Evolutionary conservation across 805 yeast species (phyloP).

Genomic region (Clavispora fructus): DNA sequence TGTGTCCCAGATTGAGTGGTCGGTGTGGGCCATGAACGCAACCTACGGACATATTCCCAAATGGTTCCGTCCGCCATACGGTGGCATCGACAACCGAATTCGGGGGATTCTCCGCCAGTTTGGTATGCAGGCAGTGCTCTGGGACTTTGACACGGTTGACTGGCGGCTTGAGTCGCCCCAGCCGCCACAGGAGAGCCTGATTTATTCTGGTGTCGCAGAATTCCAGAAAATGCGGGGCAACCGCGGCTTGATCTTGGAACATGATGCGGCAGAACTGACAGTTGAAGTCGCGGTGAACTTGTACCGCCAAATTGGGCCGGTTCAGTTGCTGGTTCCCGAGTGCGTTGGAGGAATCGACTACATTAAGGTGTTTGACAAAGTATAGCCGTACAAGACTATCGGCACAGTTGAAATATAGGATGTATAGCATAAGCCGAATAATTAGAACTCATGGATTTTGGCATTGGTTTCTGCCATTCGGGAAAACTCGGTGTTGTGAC

Average conservation of each 20-base stretch:
- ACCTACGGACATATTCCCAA: conserved; percentile 82
- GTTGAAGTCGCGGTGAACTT: conserved; percentile 65
- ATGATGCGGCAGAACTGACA: conserved; percentile 66
- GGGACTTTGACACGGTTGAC: conserved; percentile 91
- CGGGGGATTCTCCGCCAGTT: conserved; percentile 74
- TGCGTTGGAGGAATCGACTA: conserved; percentile 68
- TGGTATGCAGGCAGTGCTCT: conserved; percentile 81
- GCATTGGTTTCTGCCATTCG: too few relatives aligned
- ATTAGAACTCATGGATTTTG: too few relatives aligned
- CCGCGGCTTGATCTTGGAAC: conserved; percentile 77
- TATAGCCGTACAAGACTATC: not conserved
- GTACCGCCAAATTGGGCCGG: conserved; percentile 37
- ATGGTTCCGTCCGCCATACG: conserved; percentile 96
- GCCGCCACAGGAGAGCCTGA: conserved; percentile 22
- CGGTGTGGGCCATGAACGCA: conserved; percentile 97
- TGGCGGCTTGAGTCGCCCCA: conserved; percentile 44
- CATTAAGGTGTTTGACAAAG: conserved; percentile 35
- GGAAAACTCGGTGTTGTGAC: too few relatives aligned
- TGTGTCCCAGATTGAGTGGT: conserved; percentile 89
- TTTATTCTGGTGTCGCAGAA: conserved; percentile 45
- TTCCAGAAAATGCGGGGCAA: conserved; percentile 39
- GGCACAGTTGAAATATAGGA: too few relatives aligned
- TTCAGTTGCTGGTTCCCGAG: conserved; percentile 71
- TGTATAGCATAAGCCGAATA: too few relatives aligned
- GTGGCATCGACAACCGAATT: conserved; percentile 86